Conservation (phyloP, 2,329 filamentous ascomycete species). For the Nigrospora osmanthi region DNA sequence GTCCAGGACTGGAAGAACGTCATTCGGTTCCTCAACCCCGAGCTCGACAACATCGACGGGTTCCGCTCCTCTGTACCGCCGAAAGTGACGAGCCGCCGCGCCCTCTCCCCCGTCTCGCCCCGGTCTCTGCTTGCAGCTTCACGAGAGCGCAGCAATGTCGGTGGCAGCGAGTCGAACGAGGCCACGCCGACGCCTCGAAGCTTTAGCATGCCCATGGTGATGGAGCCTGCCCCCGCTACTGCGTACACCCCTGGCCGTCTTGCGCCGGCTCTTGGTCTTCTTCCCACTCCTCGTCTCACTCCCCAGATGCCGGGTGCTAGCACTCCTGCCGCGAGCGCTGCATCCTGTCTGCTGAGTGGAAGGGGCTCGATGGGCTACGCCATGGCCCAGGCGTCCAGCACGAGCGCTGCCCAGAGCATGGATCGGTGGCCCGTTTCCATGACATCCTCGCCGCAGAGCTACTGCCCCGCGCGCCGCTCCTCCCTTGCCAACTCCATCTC, state of each 20-base stretch:
- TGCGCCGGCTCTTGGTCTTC: slow-evolving; percentile 44
- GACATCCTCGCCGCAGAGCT: slow-evolving; percentile 44
- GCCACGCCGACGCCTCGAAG: slow-evolving; percentile 32
- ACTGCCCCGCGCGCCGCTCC: slow-evolving; percentile 45
- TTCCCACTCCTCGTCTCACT: slow-evolving; percentile 52
- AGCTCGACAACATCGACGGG: slow-evolving; percentile 50
- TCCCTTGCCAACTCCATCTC: slow-evolving; percentile 57
- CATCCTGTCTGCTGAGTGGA: slow-evolving; percentile 39
- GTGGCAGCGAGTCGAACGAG: slow-evolving; percentile 29
- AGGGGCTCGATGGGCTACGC: slow-evolving; percentile 52
- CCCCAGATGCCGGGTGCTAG: slow-evolving; percentile 47
- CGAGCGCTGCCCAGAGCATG: slow-evolving; percentile 37
- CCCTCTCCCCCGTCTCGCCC: slow-evolving; percentile 29
- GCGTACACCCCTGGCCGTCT: slow-evolving; percentile 36
- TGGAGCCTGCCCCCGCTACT: slow-evolving; percentile 41
- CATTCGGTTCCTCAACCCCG: slow-evolving; percentile 47
- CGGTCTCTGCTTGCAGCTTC: slow-evolving; percentile 36
- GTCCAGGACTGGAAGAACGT: slow-evolving; percentile 50
- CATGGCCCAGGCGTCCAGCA: slow-evolving; percentile 45
- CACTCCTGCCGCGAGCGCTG: slow-evolving; percentile 53
- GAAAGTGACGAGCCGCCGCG: slow-evolving; percentile 4
- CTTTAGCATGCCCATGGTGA: slow-evolving; percentile 28
- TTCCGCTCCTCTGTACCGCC: slow-evolving; percentile 19
- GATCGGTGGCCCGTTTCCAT: slow-evolving; percentile 43
- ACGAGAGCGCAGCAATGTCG: slow-evolving; percentile 24